Base-by-base conservation (phyloP, 108 stramenopile genomes). In the Cylindrotheca closterium region DNA sequence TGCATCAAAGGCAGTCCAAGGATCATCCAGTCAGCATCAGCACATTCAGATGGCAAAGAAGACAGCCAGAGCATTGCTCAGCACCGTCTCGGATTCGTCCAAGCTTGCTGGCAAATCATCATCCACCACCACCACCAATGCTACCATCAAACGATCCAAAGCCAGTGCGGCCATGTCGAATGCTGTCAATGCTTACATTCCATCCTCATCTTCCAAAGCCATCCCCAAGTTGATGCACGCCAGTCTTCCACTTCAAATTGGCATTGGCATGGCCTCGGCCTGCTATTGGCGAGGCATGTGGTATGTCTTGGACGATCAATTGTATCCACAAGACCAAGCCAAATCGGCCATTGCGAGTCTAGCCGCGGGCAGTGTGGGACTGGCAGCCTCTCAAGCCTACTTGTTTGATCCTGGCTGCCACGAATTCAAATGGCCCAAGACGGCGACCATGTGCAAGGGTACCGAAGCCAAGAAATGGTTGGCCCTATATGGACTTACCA, bases 231-330 rank as follows among this genome's bases (percentile, higher is more conserved):
- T n/a, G n/a, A n/a, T n/a, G n/a, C n/a, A n/a, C n/a, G n/a, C n/a
- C n/a, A n/a, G n/a, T n/a, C n/a, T 42, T 42, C 37, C 37, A 15
- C 10, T 42, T 42, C 37, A 42, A 42, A 42, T 42, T 42, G 37
- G 10, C 15, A 42, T 73, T 45, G 72, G 72, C 22, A 65, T 65
- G 63, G 72, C 62, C 0, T 49, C 64, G 3, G 72, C 72, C 21
- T 54, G 55, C 51, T 82, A 59, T 52, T 88, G 87, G 87, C 45
- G 87, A 32, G 87, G 87, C 22, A 64, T 79, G 17, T 88, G 87
- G 87, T 88, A 88, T 60, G 52, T 85, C 4, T 60, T 88, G 47
- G 87, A 88, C 52, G 75, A 88, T 65, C 74, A 65, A n/a, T 63
- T 84, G 21, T 88, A 70, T 68, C 87, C 87, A 10, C 63, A 77